Percentiles rank a stretch among this genome's conserved stretches.
These are phyloP conservation scores for Mycena vitilis DNA, from an alignment of 768 basidiomycete genomes.

Conservation along the genomic window DNA sequence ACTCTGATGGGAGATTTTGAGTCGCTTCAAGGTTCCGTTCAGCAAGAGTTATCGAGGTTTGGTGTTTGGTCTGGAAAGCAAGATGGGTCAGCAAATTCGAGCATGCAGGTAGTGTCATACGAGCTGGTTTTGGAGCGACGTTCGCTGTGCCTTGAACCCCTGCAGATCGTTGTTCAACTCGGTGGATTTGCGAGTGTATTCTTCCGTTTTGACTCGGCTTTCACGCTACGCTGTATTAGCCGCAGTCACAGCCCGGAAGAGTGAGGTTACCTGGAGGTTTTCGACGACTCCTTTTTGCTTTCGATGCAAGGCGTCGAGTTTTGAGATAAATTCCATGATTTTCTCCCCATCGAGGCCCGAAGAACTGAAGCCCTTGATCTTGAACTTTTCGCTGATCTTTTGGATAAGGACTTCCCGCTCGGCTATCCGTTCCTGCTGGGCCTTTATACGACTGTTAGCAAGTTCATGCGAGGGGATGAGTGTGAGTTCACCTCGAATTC, in stretches of 20 bases:
- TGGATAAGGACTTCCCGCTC: slow-evolving; percentile 82
- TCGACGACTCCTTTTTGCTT: slow-evolving; percentile 74
- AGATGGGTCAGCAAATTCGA: background rate
- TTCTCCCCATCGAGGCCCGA: slow-evolving; percentile 78
- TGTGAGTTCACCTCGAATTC: slow-evolving; percentile 70
- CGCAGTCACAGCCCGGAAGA: slow-evolving; percentile 3
- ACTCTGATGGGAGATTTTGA: slow-evolving; percentile 63
- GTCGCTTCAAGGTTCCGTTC: slow-evolving; percentile 70
- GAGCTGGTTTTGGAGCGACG: slow-evolving; percentile 65
- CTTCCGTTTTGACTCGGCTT: slow-evolving; percentile 65
- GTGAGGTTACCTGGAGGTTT: slow-evolving; percentile 67
- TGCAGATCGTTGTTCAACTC: slow-evolving; percentile 68
- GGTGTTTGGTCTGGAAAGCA: slow-evolving; percentile 57
- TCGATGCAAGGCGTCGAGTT: slow-evolving; percentile 70
- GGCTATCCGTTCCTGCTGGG: slow-evolving; percentile 74
- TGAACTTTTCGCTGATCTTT: slow-evolving; percentile 72
- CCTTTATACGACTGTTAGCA: slow-evolving; percentile 53
- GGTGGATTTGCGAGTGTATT: slow-evolving; percentile 70
- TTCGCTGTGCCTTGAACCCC: slow-evolving; percentile 64
- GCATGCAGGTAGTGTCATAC: slow-evolving; percentile 50
- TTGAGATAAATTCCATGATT: slow-evolving; percentile 77
- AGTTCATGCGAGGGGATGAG: background rate
- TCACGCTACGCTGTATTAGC: slow-evolving; percentile 56
- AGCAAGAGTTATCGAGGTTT: slow-evolving; percentile 60
- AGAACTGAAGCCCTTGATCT: slow-evolving; percentile 80